Base-by-base conservation (phyloP, 169 alveolate genomes). In the Eimeria brunetti region DNA sequence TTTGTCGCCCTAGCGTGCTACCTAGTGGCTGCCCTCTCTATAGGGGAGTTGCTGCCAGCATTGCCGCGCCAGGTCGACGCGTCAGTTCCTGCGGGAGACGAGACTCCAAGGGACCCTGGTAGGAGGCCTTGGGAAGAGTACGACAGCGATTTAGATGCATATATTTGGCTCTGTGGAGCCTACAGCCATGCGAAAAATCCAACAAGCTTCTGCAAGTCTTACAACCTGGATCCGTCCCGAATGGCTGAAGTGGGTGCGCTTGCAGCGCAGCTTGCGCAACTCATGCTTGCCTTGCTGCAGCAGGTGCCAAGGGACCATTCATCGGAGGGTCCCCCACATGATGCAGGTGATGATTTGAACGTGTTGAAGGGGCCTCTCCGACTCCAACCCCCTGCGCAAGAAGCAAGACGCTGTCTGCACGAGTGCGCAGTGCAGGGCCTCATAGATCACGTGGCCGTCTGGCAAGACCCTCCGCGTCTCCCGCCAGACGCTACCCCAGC, bases 151-250 rank as follows among this genome's bases (percentile, higher is more conserved):
- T 60, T 94, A 46, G 96, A 94, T 27, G 96, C 96, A 30, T 85
- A 85, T 51, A 27, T 94, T n/a, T 94, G 96, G 96, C 58, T 94
- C 44, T 85, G 94, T 58, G 96, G 96, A 46, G 96, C 95, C 33
- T 94, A 81, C 33, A 58, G 88, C 78, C 96, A 94, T 69, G 83
- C 96, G 38, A 27, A 33, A 12, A 36, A 67, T 44, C 96, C 93
- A 60, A 44, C 18, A 20, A 49, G 69, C 56, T 94, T 94, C 41
- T 84, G 94, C 76, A 53, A 56, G 83, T 22, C 73, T 18, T 94
- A 71, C 76, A 81, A 90, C 81, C 60, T 91, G 41, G 81, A 83
- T n/a, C 14, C 92, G 73, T 46, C 83, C 53, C 38, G 86, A 51
- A 18, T 92, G 62, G 75, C 78, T 24, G 96, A 92, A 60, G 93